phyloP scores from a whole-genome alignment of 805 yeast species.

The Saccharomycopsis fermentans region DNA sequence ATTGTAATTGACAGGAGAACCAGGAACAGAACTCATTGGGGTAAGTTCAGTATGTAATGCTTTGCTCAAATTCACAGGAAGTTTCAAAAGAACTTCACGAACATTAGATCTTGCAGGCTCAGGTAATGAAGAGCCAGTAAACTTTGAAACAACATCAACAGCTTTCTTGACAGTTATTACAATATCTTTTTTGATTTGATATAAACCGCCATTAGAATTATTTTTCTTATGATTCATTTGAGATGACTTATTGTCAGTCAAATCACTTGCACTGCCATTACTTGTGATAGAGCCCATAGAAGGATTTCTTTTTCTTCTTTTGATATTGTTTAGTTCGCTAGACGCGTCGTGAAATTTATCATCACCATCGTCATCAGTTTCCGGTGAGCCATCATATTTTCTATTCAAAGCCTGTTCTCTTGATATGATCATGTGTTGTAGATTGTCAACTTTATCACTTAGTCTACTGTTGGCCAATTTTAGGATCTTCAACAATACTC shows the following conservation, averaged over 20 bases:
- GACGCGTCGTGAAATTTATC: slow-evolving; percentile 23
- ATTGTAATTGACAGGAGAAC: slow-evolving; percentile 2
- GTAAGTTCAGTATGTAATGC: slow-evolving; percentile 25
- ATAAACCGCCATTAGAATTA: slow-evolving; percentile 18
- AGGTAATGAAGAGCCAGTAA: slow-evolving; percentile 65
- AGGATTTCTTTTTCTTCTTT: slow-evolving; percentile 13
- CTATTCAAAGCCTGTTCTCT: slow-evolving; percentile 30
- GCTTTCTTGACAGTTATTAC: slow-evolving; percentile 84
- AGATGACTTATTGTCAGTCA: slow-evolving; percentile 7
- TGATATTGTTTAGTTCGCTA: slow-evolving; percentile 25
- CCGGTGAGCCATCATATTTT: slow-evolving; percentile 7
- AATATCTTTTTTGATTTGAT: slow-evolving; percentile 65
- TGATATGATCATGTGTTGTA: slow-evolving; percentile 44
- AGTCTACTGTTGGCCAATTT: slow-evolving; percentile 74
- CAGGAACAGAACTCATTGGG: slow-evolving; percentile 17
- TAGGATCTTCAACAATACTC: slow-evolving; percentile 69
- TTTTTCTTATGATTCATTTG: not conserved
- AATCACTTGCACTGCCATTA: slow-evolving; percentile 14
- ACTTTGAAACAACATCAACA: slow-evolving; percentile 74
- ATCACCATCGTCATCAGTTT: slow-evolving; percentile 20
- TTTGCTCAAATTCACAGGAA: slow-evolving; percentile 66
- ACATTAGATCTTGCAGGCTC: slow-evolving; percentile 75
- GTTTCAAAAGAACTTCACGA: slow-evolving; percentile 60
- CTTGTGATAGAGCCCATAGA: not conserved
- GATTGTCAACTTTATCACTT: slow-evolving; percentile 50